Base-by-base conservation (phyloP, 1,284 basidiomycete genomes). In the Xerocomus cyaneibrunnescens region DNA sequence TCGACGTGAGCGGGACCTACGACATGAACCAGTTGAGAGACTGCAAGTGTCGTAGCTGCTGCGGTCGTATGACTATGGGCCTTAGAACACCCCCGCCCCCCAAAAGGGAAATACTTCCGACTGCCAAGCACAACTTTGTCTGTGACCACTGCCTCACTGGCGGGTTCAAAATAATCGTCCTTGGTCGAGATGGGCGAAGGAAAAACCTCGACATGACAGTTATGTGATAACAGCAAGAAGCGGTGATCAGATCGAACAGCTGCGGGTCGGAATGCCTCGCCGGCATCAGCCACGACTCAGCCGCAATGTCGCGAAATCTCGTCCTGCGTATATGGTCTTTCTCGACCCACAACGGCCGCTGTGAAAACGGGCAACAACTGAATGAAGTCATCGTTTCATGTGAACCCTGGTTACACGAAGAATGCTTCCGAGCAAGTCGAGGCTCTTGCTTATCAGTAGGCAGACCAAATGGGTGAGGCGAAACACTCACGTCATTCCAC, bases 211-310 rank as follows among this genome's bases (percentile, higher is more conserved):
- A 1, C 10, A 28, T 30, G 27, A 6, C 27, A 8, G 27, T 19
- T 7, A 22, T 21, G 22, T 27, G 30, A 51, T 32, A 8, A 19
- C n/a, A 28, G 7, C 22, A 25, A 17, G 19, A 16, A 31, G 41
- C n/a, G 7, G 6, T 50, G 54, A 56, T 52, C 54, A 45, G 52
- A 55, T 54, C 51, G 35, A 34, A 32, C 8, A 16, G n/a, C 17
- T 32, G 9, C 28, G 48, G 53, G 32, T 25, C 47, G 47, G 52
- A 54, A 38, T 3, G 10, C 6, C 22, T 3, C 10, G 37, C 23
- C 12, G 13, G 37, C 37, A 25, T 23, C n/a, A 17, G 7, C 21
- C 37, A 38, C 22, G 22, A 31, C 28, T 19, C 38, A 16, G 8
- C 25, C 5, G 31, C 7, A n/a, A 7, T 8, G 32, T 35, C n/a